phyloP scores from a whole-genome alignment of 257 asterid genomes.

The Solanum clarkiae region DNA sequence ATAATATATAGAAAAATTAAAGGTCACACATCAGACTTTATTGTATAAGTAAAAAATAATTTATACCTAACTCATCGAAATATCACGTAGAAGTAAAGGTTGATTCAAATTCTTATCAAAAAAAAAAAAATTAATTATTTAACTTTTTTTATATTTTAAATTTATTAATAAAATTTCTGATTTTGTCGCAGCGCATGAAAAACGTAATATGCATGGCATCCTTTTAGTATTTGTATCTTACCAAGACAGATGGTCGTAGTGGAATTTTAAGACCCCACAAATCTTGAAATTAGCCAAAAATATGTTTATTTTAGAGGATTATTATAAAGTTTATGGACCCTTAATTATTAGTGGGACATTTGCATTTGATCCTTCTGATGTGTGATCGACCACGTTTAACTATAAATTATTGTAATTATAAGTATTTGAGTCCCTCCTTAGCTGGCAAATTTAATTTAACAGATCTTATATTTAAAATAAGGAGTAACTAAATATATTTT shows the following conservation, averaged over 20 bases:
- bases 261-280: neutral
- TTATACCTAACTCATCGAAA: neutral
- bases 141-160: neutral
- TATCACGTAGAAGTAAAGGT: rapidly evolving
- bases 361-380: neutral
- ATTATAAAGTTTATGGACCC: neutral
- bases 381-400: neutral
- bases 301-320: neutral
- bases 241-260: neutral
- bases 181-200: rapidly evolving
- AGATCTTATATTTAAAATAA: neutral
- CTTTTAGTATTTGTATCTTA: neutral
- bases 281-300: neutral
- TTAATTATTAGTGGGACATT: neutral
- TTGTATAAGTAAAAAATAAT: neutral
- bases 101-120: neutral
- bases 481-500: neutral
- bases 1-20: neutral
- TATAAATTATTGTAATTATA: neutral
- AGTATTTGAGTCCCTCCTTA: neutral
- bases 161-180: neutral
- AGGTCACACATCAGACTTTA: neutral
- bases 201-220: neutral
- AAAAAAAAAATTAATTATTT: too few species aligned
- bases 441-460: neutral